Evolutionary conservation across 1,284 basidiomycete species (phyloP), one percentile per base, ranked within the genome.

Genomic region (Baeospora myosura): DNA sequence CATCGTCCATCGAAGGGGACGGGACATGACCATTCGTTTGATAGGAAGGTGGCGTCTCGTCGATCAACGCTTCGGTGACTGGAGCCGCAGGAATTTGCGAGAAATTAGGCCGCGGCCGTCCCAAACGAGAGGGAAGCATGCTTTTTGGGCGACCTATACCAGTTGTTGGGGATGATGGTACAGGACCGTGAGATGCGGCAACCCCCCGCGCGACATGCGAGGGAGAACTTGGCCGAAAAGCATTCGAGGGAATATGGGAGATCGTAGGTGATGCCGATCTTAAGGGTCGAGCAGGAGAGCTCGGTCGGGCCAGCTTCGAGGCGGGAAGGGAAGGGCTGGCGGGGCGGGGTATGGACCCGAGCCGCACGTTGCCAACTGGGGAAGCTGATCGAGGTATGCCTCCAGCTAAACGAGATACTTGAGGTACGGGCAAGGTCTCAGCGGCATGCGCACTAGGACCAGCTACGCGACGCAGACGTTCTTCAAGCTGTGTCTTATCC

Each of bases 401-500:
- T 17, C 66, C 65, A 20, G 70, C 61, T 24, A 87, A 52, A 28
- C 85, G 78, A 47, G 74, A 60, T 10, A 79, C 68, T 42, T 73
- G 76, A 8, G 62, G 57, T 20, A 61, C 52, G 33, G 63, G 51
- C 2, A 61, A 44, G 21, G 59, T 49, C 39, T 77, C 74, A 29
- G 58, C 52, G 47, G 69, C 69, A 43, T 71, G 69, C 39, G 66
- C 71, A 50, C 72, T 77, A 31, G 78, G 76, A 6, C 80, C 81
- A 16, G 81, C 70, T 5, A 91, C 81, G 30, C 92, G 81, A 49
- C 90, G 85, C 16, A 96, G 64, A 12, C 91, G 77, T 58, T 95
- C 93, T 59, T 95, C 91, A 21, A 96, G 71, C 55, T 95, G 87
- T 11, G 89, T 89, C 59, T 87, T 89, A 54, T 95, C 92, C 59